Evolutionary conservation across 768 basidiomycete species (phyloP).

Genomic region (Sutorius australiensis): DNA sequence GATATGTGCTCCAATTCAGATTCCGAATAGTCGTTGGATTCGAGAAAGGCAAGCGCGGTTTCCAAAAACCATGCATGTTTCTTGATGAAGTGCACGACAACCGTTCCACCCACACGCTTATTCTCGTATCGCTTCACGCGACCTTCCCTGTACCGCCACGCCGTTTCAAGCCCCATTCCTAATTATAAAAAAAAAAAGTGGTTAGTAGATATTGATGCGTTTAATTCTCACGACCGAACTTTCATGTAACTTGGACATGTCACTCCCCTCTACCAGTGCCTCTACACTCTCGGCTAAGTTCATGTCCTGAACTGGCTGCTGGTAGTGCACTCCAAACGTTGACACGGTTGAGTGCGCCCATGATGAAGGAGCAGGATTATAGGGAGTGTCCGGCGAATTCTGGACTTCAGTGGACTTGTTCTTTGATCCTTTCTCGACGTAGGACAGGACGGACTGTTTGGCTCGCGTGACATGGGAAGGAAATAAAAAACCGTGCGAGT

Average conservation of each 20-base stretch:
- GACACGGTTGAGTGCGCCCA: slow-evolving; percentile 85
- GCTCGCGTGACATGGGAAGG: slow-evolving; percentile 81
- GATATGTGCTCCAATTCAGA: slow-evolving; percentile 22
- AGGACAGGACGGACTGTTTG: slow-evolving; percentile 49
- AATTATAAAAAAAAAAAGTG: neutral
- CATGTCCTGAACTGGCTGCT: slow-evolving; percentile 62
- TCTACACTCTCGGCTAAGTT: slow-evolving; percentile 73
- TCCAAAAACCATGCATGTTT: slow-evolving; percentile 96
- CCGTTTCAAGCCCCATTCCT: slow-evolving; percentile 60
- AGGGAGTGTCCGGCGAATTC: slow-evolving; percentile 17
- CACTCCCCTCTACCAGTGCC: slow-evolving; percentile 89
- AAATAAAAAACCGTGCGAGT: slow-evolving; percentile 93
- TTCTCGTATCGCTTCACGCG: slow-evolving; percentile 58
- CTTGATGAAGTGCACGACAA: slow-evolving; percentile 97
- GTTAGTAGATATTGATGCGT: slow-evolving; percentile 1
- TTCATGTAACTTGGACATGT: slow-evolving; percentile 70
- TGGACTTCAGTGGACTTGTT: slow-evolving; percentile 32
- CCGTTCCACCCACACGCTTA: slow-evolving; percentile 82
- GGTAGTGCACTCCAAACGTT: slow-evolving; percentile 75
- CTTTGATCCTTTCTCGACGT: slow-evolving; percentile 44
- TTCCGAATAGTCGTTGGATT: slow-evolving; percentile 69
- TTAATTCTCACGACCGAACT: slow-evolving; percentile 35
- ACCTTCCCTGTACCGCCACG: slow-evolving; percentile 74
- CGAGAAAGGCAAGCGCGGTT: slow-evolving; percentile 83
- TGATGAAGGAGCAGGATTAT: slow-evolving; percentile 46